phyloP scores from a whole-genome alignment of 768 basidiomycete genomes.

The Boletus fagicola region DNA sequence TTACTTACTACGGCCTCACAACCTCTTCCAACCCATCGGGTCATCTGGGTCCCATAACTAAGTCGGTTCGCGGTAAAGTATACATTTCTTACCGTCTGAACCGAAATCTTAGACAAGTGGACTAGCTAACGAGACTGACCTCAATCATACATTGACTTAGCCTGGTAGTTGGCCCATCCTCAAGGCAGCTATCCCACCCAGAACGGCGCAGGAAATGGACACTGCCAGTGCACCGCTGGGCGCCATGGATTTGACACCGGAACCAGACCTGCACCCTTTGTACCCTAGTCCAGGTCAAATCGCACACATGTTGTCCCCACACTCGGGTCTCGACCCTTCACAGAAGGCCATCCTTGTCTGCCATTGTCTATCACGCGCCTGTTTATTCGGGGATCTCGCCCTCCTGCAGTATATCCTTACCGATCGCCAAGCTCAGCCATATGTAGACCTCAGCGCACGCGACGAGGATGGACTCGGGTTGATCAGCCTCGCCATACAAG shows the following conservation, averaged over 20 bases:
- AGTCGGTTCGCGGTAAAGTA: constrained; percentile 5
- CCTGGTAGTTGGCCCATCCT: constrained; percentile 8
- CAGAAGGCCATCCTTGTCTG: constrained; percentile 70
- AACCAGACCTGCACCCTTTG: constrained; percentile 78
- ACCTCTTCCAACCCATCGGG: constrained; percentile 6
- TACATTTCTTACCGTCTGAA: constrained; percentile 19
- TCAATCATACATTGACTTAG: constrained; percentile 3
- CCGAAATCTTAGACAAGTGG: constrained; percentile 9
- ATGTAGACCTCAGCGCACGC: constrained; percentile 63
- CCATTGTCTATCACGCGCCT: constrained; percentile 74
- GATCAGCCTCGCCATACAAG: constrained; percentile 74
- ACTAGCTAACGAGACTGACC: constrained; percentile 7
- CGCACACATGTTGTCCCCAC: constrained; percentile 57
- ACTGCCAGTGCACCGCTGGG: constrained; percentile 26
- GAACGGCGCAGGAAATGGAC: constrained; percentile 27
- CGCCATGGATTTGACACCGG: constrained; percentile 59
- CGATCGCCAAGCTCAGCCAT: constrained; percentile 63
- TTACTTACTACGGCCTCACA: constrained; percentile 4
- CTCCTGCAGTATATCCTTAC: constrained; percentile 70
- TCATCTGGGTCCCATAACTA: constrained; percentile 2
- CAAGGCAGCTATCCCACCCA: constrained; percentile 2
- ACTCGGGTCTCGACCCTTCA: constrained; percentile 63
- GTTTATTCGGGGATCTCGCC: constrained; percentile 72
- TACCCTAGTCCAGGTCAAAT: constrained; percentile 68
- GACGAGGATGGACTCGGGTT: constrained; percentile 88